These are phyloP conservation scores for Pseudevernia furfuracea DNA, from an alignment of 495 filamentous ascomycete genomes.

Conservation along the genomic window DNA sequence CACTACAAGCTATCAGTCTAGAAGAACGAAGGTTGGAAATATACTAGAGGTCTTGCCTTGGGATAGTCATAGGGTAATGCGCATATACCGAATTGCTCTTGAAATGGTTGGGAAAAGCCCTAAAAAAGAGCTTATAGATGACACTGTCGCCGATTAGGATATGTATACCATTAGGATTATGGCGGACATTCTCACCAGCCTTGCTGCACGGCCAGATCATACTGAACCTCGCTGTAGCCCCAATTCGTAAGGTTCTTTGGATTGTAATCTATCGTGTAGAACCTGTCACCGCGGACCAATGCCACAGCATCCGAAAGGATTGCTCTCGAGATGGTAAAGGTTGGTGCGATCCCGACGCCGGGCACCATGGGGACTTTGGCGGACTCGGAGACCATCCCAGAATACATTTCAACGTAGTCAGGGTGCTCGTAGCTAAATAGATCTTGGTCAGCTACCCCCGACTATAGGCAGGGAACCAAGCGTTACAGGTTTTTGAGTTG, in stretches of 20 bases:
- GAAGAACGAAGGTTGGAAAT: background rate
- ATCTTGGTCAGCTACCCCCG: constrained; percentile 4
- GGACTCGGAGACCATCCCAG: constrained; percentile 50
- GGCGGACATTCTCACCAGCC: constrained; percentile 45
- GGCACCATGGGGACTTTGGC: constrained; percentile 47
- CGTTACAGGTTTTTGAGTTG: constrained; percentile 47
- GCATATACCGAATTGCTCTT: constrained; percentile 74
- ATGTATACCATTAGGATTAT: background rate
- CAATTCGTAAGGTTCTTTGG: constrained; percentile 71
- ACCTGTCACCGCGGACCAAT: constrained; percentile 78
- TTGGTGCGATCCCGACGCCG: constrained; percentile 50
- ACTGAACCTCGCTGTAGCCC: constrained; percentile 66
- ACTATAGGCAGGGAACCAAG: background rate
- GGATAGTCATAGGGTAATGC: constrained; percentile 80
- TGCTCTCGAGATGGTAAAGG: constrained; percentile 45
- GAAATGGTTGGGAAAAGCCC: constrained; percentile 76
- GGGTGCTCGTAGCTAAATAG: constrained; percentile 38
- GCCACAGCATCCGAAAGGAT: constrained; percentile 81
- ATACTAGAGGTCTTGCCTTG: constrained; percentile 24
- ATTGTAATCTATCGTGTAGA: constrained; percentile 72
- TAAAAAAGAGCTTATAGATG: constrained; percentile 73
- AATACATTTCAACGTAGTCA: constrained; percentile 58
- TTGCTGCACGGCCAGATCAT: constrained; percentile 64
- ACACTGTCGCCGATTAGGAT: constrained; percentile 34
- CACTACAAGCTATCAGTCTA: constrained; percentile 28